Evolutionary conservation across 1,284 basidiomycete species (phyloP).

Genomic region (Ceratobasidium sp.): DNA sequence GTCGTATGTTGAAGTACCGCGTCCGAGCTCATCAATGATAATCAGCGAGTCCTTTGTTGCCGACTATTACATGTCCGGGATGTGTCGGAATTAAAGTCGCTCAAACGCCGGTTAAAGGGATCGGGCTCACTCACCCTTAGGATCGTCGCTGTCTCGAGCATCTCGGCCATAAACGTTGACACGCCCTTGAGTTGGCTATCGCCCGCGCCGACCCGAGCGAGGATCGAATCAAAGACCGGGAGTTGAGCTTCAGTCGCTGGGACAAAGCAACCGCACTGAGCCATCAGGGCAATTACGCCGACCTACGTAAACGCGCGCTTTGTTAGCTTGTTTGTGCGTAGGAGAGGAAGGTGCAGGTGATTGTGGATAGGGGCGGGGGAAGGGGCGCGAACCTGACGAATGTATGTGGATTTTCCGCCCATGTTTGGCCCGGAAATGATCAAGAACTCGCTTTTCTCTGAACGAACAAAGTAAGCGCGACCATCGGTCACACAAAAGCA

Average conservation of each 20-base stretch:
- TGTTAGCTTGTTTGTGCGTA: conserved; percentile 24
- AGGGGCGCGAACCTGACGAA: conserved; percentile 70
- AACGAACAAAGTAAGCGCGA: conserved; percentile 5
- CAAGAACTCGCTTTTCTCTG: conserved; percentile 84
- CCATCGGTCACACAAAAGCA: conserved; percentile 51
- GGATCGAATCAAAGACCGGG: conserved; percentile 96
- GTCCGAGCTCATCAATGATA: conserved; percentile 97
- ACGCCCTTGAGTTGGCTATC: conserved; percentile 98
- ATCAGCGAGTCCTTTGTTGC: conserved; percentile 94
- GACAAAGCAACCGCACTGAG: conserved; percentile 95
- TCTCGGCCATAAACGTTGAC: conserved; percentile 99
- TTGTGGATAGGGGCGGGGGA: no score
- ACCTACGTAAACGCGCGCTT: conserved; percentile 63
- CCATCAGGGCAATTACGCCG: conserved; percentile 95
- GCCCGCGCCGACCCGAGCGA: conserved; percentile 97
- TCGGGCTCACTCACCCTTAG: conserved; percentile 72
- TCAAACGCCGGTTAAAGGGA: not conserved
- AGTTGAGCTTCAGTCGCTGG: conserved; percentile 87
- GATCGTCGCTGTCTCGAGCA: conserved; percentile 98
- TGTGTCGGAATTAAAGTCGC: conserved; percentile 16
- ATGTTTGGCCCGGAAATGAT: conserved; percentile 97
- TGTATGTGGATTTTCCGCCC: conserved; percentile 96
- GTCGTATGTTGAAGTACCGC: conserved; percentile 99
- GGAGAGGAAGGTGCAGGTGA: not conserved
- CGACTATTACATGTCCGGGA: conserved; percentile 60